phyloP scores from a whole-genome alignment of 805 yeast genomes.

The Wickerhamia fluorescens region DNA sequence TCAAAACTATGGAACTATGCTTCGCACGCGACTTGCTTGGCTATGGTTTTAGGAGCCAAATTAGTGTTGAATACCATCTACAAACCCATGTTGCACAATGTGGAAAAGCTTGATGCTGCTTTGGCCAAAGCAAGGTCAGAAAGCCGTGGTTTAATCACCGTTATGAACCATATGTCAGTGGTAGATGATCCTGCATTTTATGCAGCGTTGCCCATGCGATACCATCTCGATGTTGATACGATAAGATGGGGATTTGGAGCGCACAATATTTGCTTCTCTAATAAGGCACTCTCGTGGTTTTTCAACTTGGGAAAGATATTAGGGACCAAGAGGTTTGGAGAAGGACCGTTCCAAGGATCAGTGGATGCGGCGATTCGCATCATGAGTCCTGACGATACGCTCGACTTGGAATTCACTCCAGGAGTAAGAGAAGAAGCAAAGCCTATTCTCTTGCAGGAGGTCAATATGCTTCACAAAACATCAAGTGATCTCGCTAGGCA shows the following conservation, averaged over 20 bases:
- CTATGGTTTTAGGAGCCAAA: constrained; percentile 61
- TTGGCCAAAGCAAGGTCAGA: constrained; percentile 56
- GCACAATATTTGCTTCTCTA: constrained; percentile 76
- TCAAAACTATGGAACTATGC: constrained; percentile 56
- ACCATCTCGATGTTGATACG: constrained; percentile 52
- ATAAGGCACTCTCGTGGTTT: constrained; percentile 44
- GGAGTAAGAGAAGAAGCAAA: constrained; percentile 21
- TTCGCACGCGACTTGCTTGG: constrained; percentile 61
- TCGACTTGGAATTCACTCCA: constrained; percentile 37
- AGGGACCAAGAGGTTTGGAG: constrained; percentile 81
- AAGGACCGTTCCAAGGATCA: constrained; percentile 88
- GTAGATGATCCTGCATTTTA: constrained; percentile 90
- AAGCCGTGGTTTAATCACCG: constrained; percentile 70
- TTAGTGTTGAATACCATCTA: constrained; percentile 53
- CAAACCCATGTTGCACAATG: constrained; percentile 53
- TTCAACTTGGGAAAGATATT: constrained; percentile 87
- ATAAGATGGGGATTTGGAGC: constrained; percentile 96
- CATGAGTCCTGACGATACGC: constrained; percentile 69
- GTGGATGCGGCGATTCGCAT: constrained; percentile 80
- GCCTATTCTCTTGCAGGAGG: constrained; percentile 35
- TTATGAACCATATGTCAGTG: constrained; percentile 89
- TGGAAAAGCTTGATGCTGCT: constrained; percentile 60
- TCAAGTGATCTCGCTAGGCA: constrained; percentile 13
- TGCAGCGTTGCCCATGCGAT: constrained; percentile 75
- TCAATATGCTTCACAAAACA: constrained; percentile 12